A percentile compares a stretch with the other conserved stretches of the same genome.
These are phyloP conservation scores for Linnemannia zychae DNA, from an alignment of 192 early-diverging fungal genomes.

Conservation along the genomic window DNA sequence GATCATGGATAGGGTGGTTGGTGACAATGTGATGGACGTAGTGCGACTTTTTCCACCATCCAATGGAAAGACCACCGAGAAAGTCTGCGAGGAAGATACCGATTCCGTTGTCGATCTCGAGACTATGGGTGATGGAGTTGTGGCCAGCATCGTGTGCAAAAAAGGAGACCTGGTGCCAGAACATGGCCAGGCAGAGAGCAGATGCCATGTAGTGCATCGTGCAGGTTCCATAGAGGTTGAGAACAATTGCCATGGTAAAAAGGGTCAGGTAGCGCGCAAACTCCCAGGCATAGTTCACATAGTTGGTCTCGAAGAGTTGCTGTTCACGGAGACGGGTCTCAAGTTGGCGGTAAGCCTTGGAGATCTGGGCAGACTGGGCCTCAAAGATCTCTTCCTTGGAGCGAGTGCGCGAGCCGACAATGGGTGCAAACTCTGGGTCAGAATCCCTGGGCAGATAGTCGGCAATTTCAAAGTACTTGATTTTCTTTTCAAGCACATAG, in stretches of 20 bases:
- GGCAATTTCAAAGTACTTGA: constrained; percentile 88
- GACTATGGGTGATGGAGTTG: constrained; percentile 86
- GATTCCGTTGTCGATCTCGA: constrained; percentile 80
- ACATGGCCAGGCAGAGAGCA: constrained; percentile 72
- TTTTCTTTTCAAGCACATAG: constrained; percentile 78
- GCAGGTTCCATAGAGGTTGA: constrained; percentile 61
- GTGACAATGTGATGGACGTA: constrained; percentile 98
- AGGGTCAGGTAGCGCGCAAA: constrained; percentile 61
- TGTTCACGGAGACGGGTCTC: constrained; percentile 71
- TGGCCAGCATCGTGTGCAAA: constrained; percentile 98
- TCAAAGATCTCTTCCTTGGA: constrained; percentile 42
- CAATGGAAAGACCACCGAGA: constrained; percentile 89
- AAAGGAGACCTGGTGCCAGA: constrained; percentile 96
- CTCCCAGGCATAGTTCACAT: constrained; percentile 67
- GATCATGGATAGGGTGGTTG: constrained; percentile 95
- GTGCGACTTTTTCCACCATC: constrained; percentile 99
- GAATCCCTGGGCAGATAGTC: constrained; percentile 63
- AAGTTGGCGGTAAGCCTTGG: constrained; percentile 71
- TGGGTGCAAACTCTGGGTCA: constrained; percentile 50
- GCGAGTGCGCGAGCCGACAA: constrained; percentile 22
- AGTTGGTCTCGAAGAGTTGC: constrained; percentile 77
- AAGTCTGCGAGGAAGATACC: constrained; percentile 87
- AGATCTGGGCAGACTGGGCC: constrained; percentile 36
- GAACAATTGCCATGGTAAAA: constrained; percentile 59
- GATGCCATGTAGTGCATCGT: constrained; percentile 68